Percentiles rank a stretch among this genome's conserved stretches.
phyloP scores from a whole-genome alignment of 495 filamentous ascomycete species.

The Tuber melanosporum region DNA sequence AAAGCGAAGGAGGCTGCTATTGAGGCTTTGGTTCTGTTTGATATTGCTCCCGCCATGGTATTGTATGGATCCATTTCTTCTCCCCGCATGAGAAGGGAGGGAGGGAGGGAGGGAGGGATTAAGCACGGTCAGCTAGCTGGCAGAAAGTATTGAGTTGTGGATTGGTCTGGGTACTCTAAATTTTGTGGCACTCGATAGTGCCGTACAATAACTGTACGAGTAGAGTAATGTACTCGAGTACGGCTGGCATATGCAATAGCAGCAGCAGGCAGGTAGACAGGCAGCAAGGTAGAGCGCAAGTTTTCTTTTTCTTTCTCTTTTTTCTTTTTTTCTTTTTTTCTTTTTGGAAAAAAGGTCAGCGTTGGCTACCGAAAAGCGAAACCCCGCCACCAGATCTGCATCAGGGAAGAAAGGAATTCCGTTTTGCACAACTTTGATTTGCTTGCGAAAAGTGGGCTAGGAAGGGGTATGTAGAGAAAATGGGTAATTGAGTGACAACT shows the following conservation, averaged over 20 bases:
- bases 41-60: neutral
- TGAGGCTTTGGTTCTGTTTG: neutral
- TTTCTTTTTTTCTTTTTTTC: neutral
- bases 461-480: neutral
- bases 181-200: neutral
- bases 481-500: slow-evolving; percentile 7
- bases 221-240: neutral
- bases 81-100: neutral
- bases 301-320: neutral
- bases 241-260: neutral
- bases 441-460: neutral
- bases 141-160: neutral
- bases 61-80: neutral
- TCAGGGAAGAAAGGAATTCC: slow-evolving; percentile 1
- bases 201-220: neutral
- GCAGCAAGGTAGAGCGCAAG: neutral
- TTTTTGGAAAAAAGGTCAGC: neutral
- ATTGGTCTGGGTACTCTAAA: slow-evolving; percentile 2
- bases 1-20: neutral
- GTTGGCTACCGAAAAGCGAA: neutral
- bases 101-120: neutral
- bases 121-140: neutral
- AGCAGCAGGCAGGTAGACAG: neutral
- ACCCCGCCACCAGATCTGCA: neutral
- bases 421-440: neutral